These are phyloP conservation scores for Lupinus albus DNA, from an alignment of 306 rosid genomes.

Conservation along the genomic window DNA sequence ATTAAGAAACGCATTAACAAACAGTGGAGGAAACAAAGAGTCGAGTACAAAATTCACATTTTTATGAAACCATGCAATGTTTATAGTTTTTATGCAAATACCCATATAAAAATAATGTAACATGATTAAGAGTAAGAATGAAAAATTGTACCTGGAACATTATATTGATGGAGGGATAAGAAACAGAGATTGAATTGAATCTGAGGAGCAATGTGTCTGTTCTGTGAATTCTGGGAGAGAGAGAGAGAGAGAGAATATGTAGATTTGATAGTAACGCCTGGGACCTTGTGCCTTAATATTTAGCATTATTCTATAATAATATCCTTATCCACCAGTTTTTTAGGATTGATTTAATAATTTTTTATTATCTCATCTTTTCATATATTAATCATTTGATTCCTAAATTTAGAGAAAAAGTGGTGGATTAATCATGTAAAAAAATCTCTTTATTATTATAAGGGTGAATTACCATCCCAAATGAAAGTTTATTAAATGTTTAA, in stretches of 20 bases:
- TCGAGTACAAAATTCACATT: slow-evolving; percentile 40
- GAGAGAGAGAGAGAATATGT: slow-evolving; percentile 51
- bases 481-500: too few relatives aligned
- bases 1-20: slow-evolving; percentile 36
- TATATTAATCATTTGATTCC: too few relatives aligned
- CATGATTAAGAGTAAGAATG: not conserved
- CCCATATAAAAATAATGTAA: not conserved
- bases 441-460: too few relatives aligned
- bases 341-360: too few relatives aligned
- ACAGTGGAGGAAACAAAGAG: not conserved
- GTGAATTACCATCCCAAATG: too few relatives aligned
- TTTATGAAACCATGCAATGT: slow-evolving; percentile 3
- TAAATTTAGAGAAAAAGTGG: too few relatives aligned
- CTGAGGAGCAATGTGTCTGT: slow-evolving; percentile 54
- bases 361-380: too few relatives aligned
- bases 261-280: slow-evolving; percentile 98
- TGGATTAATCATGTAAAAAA: too few relatives aligned
- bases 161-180: slow-evolving; percentile 41
- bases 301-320: slow-evolving; percentile 43
- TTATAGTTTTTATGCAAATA: not conserved
- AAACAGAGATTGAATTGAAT: slow-evolving; percentile 68
- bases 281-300: slow-evolving; percentile 55
- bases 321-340: slow-evolving; percentile 41
- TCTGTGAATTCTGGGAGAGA: slow-evolving; percentile 54
- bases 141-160: slow-evolving; percentile 79